Percentiles rank a stretch among this genome's conserved stretches.
Conservation (phyloP, 1,139 yeast genomes). For the Torulaspora pretoriensis region DNA sequence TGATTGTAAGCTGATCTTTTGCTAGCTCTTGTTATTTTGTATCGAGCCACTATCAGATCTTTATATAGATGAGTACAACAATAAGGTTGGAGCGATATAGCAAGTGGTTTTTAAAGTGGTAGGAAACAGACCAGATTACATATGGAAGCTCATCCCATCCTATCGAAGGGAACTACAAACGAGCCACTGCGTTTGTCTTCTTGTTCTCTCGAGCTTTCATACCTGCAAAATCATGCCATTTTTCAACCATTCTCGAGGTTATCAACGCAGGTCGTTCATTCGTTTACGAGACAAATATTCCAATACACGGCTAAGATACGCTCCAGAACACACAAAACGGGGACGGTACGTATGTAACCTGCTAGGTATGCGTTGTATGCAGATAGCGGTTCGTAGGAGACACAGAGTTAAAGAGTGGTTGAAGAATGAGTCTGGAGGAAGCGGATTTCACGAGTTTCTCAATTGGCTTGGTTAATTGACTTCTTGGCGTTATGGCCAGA, state of each 20-base stretch:
- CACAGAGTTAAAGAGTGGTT: too few relatives aligned
- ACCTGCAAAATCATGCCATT: conserved; percentile 4
- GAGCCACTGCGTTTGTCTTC: background rate
- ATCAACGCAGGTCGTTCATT: background rate
- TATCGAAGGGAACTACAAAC: background rate
- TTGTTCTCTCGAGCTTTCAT: background rate
- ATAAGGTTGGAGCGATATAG: background rate
- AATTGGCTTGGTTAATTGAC: too few relatives aligned
- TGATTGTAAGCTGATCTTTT: background rate
- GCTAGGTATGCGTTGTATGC: background rate
- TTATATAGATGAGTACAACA: background rate
- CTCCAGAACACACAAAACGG: too few relatives aligned
- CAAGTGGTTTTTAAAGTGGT: background rate
- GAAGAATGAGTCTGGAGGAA: too few relatives aligned
- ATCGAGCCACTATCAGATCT: background rate
- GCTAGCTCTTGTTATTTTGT: background rate
- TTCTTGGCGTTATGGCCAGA: too few relatives aligned
- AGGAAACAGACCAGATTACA: background rate
- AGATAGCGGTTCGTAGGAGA: too few relatives aligned
- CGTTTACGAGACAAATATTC: conserved; percentile 2
- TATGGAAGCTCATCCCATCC: background rate
- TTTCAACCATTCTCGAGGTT: background rate
- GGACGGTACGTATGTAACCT: background rate
- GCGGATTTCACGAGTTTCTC: too few relatives aligned
- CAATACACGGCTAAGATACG: background rate